Evolutionary conservation across 2,329 filamentous ascomycete species (phyloP), one percentile per base, ranked within the genome.

Genomic region (Xylaria polymorpha): DNA sequence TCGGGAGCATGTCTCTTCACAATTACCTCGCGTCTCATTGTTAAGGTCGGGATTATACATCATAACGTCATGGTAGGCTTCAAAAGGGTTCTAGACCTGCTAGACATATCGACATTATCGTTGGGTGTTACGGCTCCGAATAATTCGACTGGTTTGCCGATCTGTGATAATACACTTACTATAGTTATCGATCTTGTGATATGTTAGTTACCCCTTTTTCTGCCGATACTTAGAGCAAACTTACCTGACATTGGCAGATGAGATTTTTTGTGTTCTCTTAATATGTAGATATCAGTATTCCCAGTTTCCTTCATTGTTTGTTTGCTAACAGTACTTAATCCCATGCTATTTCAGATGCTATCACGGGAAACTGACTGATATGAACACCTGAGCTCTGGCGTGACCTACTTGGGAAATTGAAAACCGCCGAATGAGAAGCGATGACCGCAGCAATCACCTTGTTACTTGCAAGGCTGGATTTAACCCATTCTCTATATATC

Each of bases 251-350:
- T 41, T 22, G 0, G 63, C 62, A 12, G 9, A n/a, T 55, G 67
- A 77, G 81, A 51, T 76, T 83, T 2, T 83, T 83, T 67, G 74
- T 83, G 25, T 83, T 83, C 58, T 83, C 81, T 0, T 81, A 81
- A 65, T 81, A 83, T 73, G 80, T 81, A 71, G 44, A 9, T 51
- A 8, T 8, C 10, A 37, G 4, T 29, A 29, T 29, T 22, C 14
- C 12, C 22, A 2, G 15, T 15, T 1, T 1, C 22, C 12, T 50
- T 7, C 3, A 29, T 1, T 15, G 5, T 6, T 29, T 29, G 1
- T 46, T 61, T 18, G 25, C 61, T 74, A 43, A 72, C n/a, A 18
- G 5, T 10, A n/a, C 53, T 2, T 32, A 81, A 78, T 83, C 83
- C 35, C 81, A 83, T 55, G 25, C n/a, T 82, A 81, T 43, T 83